These are phyloP conservation scores for Diplosphaera chodatii DNA, from an alignment of 139 green algal genomes.

Conservation along the genomic window DNA sequence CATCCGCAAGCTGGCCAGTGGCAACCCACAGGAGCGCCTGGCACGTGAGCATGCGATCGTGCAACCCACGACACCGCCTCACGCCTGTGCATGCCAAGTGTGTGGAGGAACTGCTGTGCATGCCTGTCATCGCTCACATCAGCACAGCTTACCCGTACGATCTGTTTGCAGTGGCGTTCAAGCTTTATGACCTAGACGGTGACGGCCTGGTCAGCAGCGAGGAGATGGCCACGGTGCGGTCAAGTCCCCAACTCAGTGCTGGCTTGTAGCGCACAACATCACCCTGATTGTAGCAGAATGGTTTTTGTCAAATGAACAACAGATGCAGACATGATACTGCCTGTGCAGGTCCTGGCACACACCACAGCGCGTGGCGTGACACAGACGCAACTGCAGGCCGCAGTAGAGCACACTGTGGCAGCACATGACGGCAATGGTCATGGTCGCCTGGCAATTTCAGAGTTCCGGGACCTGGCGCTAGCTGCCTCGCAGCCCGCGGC, in stretches of 20 bases:
- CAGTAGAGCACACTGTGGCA: slow-evolving; percentile 23
- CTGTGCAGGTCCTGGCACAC: slow-evolving; percentile 15
- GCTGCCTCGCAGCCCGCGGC: no score
- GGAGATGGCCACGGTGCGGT: slow-evolving; percentile 19
- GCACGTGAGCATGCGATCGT: slow-evolving; percentile 15
- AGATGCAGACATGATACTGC: no score
- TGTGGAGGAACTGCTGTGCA: no score
- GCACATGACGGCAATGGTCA: slow-evolving; percentile 25
- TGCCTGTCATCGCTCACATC: no score
- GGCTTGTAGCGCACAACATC: no score
- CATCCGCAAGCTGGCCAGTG: neutral
- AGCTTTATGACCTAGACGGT: slow-evolving; percentile 30
- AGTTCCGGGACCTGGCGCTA: slow-evolving; percentile 23
- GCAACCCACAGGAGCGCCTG: slow-evolving; percentile 12
- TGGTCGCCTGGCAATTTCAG: slow-evolving; percentile 11
- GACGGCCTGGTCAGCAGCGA: slow-evolving; percentile 26
- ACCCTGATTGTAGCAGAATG: no score
- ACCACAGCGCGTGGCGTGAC: slow-evolving; percentile 24
- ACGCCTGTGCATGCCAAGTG: no score
- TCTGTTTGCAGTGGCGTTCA: slow-evolving; percentile 30
- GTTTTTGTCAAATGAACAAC: no score
- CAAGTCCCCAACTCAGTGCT: no score
- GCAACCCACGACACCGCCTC: no score
- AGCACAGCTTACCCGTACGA: no score
- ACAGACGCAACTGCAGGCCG: slow-evolving; percentile 23